A percentile compares a stretch with the other conserved stretches of the same genome.
These are phyloP conservation scores for Cicer bijugum DNA, from an alignment of 306 rosid genomes.

Conservation along the genomic window DNA sequence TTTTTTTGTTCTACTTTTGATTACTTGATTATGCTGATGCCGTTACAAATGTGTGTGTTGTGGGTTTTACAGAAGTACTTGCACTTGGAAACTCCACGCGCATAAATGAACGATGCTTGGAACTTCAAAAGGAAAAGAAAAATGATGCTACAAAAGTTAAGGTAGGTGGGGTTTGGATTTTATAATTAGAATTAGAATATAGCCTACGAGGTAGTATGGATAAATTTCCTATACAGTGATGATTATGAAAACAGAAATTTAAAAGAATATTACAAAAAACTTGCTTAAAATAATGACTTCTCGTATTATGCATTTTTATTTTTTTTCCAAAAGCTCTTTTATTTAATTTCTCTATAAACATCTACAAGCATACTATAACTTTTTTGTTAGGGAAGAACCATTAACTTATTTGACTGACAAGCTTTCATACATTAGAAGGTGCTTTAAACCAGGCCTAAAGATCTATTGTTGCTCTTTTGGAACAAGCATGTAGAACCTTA, in stretches of 20 bases:
- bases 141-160: constrained; percentile 66
- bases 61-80: constrained; percentile 63
- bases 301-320: not conserved
- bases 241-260: not conserved
- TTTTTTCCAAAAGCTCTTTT: not conserved
- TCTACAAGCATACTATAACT: not conserved
- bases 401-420: not conserved
- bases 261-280: not conserved
- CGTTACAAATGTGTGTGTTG: constrained; percentile 29
- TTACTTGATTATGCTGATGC: constrained; percentile 12
- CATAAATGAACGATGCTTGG: constrained; percentile 86
- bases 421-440: not conserved
- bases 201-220: not conserved
- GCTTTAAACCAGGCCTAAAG: not conserved
- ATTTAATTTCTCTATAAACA: not conserved
- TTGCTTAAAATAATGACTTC: not conserved
- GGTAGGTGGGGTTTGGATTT: constrained; percentile 50
- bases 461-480: constrained; percentile 3
- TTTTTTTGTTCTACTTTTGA: not conserved
- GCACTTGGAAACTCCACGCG: constrained; percentile 67
- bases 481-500: not conserved
- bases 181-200: not conserved
- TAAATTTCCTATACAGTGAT: not conserved
- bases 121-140: constrained; percentile 81
- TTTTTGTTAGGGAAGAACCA: not conserved